Conservation (phyloP, 306 rosid species). For the Vigna trinervia region DNA sequence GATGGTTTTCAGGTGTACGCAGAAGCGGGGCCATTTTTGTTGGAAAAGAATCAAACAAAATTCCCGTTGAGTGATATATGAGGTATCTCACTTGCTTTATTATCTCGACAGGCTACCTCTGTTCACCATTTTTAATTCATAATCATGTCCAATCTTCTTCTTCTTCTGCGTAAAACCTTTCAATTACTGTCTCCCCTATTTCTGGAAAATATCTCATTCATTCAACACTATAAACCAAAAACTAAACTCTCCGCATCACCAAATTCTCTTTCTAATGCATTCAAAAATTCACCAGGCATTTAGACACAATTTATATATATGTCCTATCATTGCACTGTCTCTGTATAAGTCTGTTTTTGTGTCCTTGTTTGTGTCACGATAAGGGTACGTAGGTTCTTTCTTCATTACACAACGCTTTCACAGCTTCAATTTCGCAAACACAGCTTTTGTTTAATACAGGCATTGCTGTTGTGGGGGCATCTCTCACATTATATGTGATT, state of each 20-base stretch:
- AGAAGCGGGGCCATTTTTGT: not conserved
- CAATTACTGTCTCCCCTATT: constrained; percentile 6
- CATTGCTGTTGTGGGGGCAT: constrained; percentile 19
- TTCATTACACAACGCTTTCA: constrained; percentile 10
- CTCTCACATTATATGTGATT: constrained; percentile 1
- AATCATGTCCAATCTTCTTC: not conserved
- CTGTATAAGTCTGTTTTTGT: constrained; percentile 28
- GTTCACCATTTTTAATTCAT: not conserved
- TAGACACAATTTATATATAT: not conserved
- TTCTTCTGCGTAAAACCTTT: not conserved
- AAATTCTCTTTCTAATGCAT: not conserved
- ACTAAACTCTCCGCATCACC: not conserved
- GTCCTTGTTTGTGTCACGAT: constrained; percentile 35
- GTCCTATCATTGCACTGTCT: constrained; percentile 26
- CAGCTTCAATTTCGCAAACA: constrained; percentile 38
- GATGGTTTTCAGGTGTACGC: constrained; percentile 33
- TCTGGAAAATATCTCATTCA: not conserved
- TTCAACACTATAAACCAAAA: constrained; percentile 9
- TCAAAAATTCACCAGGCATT: not conserved
- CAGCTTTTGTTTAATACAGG: constrained; percentile 15
- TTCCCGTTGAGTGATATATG: constrained; percentile 7
- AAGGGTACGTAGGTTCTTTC: constrained; percentile 34
- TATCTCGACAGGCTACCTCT: constrained; percentile 1
- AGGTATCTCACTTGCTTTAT: constrained; percentile 20
- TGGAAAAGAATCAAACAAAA: constrained; percentile 32